Conservation (phyloP, 768 basidiomycete species). For the Boletellus ananas region DNA sequence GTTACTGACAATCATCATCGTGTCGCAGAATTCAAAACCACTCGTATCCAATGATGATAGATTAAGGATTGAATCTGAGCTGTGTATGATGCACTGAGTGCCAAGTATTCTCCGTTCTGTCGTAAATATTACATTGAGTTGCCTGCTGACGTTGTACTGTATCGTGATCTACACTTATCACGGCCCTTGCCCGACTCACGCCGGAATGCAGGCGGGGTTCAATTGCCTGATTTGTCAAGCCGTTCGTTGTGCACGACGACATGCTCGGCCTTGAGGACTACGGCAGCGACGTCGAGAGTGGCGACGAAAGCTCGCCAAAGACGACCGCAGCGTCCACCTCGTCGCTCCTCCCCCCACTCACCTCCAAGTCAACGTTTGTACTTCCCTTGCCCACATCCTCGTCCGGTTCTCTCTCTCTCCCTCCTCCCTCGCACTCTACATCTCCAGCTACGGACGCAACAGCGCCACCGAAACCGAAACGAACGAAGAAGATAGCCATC, state of each 20-base stretch:
- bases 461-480: constrained; percentile 38
- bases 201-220: too few species aligned
- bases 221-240: background rate
- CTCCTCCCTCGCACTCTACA: constrained; percentile 16
- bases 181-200: too few species aligned
- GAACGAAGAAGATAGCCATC: constrained; percentile 42
- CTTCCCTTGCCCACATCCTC: constrained; percentile 34
- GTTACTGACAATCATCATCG: too few species aligned
- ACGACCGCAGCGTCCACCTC: constrained; percentile 6
- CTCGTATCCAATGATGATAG: too few species aligned
- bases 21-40: too few species aligned
- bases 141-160: too few species aligned
- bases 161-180: too few species aligned
- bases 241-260: constrained; percentile 2
- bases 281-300: constrained; percentile 67
- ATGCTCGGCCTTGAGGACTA: constrained; percentile 81
- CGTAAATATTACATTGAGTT: too few species aligned
- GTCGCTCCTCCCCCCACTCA: constrained; percentile 21
- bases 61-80: too few species aligned
- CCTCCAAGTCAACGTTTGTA: constrained; percentile 32
- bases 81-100: too few species aligned
- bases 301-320: constrained; percentile 34
- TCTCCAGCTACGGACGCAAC: background rate
- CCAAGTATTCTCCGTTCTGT: too few species aligned
- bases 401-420: constrained; percentile 29